Evolutionary conservation across 2,329 filamentous ascomycete genomes (phyloP).

Genomic region (Calonectria pseudoturangicola): DNA sequence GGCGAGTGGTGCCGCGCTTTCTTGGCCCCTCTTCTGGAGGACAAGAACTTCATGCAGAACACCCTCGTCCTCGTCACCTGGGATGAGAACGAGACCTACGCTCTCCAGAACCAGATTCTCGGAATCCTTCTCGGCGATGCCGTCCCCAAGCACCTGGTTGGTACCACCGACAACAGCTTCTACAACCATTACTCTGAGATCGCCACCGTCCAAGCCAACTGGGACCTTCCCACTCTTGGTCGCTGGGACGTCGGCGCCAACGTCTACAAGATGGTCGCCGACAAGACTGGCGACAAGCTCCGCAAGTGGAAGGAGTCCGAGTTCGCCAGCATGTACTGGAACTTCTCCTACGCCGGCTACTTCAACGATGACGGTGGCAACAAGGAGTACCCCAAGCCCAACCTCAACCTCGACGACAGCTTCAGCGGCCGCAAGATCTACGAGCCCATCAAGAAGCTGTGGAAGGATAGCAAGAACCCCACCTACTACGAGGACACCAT

Average conservation of each 20-base stretch:
- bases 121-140: conserved; percentile 84
- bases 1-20: conserved; percentile 81
- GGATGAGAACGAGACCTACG: conserved; percentile 85
- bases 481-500: conserved; percentile 65
- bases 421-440: conserved; percentile 60
- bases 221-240: conserved; percentile 80
- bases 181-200: conserved; percentile 85
- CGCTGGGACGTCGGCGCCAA: conserved; percentile 84
- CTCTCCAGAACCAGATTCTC: conserved; percentile 80
- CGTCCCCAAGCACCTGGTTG: conserved; percentile 78
- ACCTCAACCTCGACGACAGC: conserved; percentile 60
- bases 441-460: conserved; percentile 61
- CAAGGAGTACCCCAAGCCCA: conserved; percentile 62
- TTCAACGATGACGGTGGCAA: conserved; percentile 63
- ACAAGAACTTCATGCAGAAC: conserved; percentile 83
- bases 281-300: conserved; percentile 74
- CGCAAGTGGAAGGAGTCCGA: conserved; percentile 60
- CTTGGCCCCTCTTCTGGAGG: conserved; percentile 80
- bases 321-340: conserved; percentile 68
- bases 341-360: conserved; percentile 72
- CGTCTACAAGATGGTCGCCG: conserved; percentile 77
- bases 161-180: conserved; percentile 81
- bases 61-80: conserved; percentile 86
- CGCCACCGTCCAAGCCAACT: conserved; percentile 81
- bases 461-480: conserved; percentile 60